Evolutionary conservation across 2,329 filamentous ascomycete genomes (phyloP).

Genomic region (Kalmusia sp.): DNA sequence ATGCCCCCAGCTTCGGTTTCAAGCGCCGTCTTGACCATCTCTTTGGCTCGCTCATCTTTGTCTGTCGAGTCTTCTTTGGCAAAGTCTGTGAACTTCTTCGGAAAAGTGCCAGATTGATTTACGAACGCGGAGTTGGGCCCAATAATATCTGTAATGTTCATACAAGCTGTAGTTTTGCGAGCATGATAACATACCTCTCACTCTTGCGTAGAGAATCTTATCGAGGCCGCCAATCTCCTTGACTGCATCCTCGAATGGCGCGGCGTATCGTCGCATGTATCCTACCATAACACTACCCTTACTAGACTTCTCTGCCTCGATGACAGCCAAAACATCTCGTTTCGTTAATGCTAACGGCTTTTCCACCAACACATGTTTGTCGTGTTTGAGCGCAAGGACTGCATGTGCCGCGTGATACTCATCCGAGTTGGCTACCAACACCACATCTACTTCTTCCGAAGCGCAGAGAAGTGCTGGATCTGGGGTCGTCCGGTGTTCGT

Average conservation of each 20-base stretch:
- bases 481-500: constrained; percentile 37
- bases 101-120: constrained; percentile 57
- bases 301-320: constrained; percentile 56
- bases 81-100: constrained; percentile 53
- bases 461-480: constrained; percentile 53
- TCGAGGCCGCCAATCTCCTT: constrained; percentile 61
- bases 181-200: constrained; percentile 56
- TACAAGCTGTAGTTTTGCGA: constrained; percentile 54
- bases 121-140: constrained; percentile 62
- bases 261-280: constrained; percentile 67
- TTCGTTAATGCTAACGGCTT: constrained; percentile 63
- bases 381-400: constrained; percentile 59
- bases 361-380: constrained; percentile 66
- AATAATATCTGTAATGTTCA: constrained; percentile 48
- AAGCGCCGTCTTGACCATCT: constrained; percentile 44
- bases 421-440: constrained; percentile 62
- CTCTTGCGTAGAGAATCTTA: constrained; percentile 63
- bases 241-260: constrained; percentile 61
- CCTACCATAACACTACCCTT: constrained; percentile 63
- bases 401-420: constrained; percentile 63
- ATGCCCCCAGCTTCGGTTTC: constrained; percentile 22
- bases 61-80: constrained; percentile 29
- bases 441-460: constrained; percentile 57
- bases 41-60: constrained; percentile 29
- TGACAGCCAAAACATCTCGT: constrained; percentile 55